Percentiles rank a stretch among this genome's conserved stretches.
Evolutionary conservation across 176 grass and related monocot genomes (phyloP).

Genomic region (Avena atlantica): DNA sequence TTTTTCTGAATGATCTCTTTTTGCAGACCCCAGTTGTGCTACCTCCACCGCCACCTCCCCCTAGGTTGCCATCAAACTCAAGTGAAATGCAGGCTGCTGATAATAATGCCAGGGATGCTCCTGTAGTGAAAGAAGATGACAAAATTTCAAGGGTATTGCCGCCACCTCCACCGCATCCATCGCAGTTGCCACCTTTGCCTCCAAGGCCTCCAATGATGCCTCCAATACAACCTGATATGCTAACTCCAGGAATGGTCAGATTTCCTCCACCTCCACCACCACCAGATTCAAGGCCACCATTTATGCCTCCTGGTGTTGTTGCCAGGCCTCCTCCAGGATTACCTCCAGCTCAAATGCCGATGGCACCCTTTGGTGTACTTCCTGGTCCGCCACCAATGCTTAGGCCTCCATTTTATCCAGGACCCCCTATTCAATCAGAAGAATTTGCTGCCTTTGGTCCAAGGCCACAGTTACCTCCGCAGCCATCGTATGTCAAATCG

Average conservation of each 20-base stretch:
- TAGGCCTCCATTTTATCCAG: constrained; percentile 57
- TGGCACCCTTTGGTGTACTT: constrained; percentile 70
- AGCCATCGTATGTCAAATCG: constrained; percentile 96
- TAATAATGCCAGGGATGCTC: constrained; percentile 40
- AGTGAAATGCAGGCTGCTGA: constrained; percentile 50
- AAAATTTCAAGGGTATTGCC: constrained; percentile 45
- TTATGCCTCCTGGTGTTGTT: constrained; percentile 70
- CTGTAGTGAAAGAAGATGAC: constrained; percentile 51
- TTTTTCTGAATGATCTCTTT: constrained; percentile 40
- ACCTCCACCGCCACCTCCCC: constrained; percentile 77
- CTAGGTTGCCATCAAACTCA: constrained; percentile 64
- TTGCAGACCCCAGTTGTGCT: constrained; percentile 57
- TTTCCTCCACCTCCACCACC: constrained; percentile 84
- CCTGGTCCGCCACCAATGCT: constrained; percentile 73
- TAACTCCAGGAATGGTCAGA: constrained; percentile 66
- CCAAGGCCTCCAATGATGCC: constrained; percentile 65
- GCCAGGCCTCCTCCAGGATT: constrained; percentile 70
- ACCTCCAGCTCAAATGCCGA: constrained; percentile 62
- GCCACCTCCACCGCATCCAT: constrained; percentile 48
- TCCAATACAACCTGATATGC: constrained; percentile 67
- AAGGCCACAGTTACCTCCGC: constrained; percentile 72
- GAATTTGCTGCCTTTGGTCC: constrained; percentile 66
- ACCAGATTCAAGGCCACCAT: constrained; percentile 69
- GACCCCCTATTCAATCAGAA: constrained; percentile 56
- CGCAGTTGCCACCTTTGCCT: constrained; percentile 63